Evolutionary conservation across 768 basidiomycete species (phyloP), one percentile per base, ranked within the genome.

Genomic region (Pleurotus sapidus): DNA sequence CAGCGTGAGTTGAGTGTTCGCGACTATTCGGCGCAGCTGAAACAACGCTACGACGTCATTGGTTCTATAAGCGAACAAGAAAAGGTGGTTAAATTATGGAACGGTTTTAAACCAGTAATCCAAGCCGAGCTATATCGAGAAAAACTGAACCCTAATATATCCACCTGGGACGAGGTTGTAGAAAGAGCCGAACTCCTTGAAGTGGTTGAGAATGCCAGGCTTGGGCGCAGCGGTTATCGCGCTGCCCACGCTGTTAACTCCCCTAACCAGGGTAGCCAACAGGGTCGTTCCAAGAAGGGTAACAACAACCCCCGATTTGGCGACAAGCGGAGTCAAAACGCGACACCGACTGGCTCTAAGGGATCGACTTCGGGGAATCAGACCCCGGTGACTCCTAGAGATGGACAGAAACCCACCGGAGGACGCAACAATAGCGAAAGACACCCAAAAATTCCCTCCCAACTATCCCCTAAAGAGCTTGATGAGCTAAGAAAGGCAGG

Each of bases 1-100:
- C 76, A 78, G 47, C 58, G 64, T 2, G 48, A 65, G 5, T 63
- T 62, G 8, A 63, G 59, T 0, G 70, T 79, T 0, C 55, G 63
- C 0, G 67, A 71, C 5, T 79, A 69, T 58, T 62, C 68, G 1
- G 67, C 69, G 38, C 67, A 74, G 38, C 49, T 78, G 0, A 65
- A 72, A 25, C 69, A 68, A n/a, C 37, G 75, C 0, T 72, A 62
- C 56, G 62, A 65, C 9, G 68, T 72, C 53, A 69, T 76, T 5
- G 74, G 74, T 0, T 48, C 64, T 6, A 58, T 64, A 0, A 62
- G 67, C 3, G 57, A 72, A 4, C 55, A 58, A 0, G 70, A 75
- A 5, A 49, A 63, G 7, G 68, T 75, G 0, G 57, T 67, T 3
- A 63, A 65, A 7, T 59, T 79, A 0, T 80, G 74, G 74, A 61